phyloP scores from a whole-genome alignment of 78 protist species.

The Dictyostelium purpureum region DNA sequence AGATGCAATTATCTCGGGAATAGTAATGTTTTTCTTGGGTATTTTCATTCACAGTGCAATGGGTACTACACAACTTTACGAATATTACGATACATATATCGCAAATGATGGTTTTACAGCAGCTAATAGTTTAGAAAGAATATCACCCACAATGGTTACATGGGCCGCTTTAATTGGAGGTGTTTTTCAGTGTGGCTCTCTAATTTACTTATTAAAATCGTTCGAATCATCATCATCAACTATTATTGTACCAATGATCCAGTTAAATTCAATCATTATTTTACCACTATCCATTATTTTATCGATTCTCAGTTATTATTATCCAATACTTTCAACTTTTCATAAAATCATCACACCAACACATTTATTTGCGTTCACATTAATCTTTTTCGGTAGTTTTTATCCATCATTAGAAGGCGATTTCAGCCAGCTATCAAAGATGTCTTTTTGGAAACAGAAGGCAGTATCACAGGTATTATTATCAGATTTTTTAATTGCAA shows the following conservation, averaged over 20 bases:
- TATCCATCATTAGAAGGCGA: slow-evolving; percentile 62
- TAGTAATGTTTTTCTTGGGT: slow-evolving; percentile 33
- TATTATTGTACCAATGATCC: slow-evolving; percentile 55
- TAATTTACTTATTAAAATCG: slow-evolving; percentile 37
- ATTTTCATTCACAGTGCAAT: background rate
- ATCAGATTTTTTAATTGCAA: slow-evolving; percentile 35
- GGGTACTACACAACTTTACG: background rate
- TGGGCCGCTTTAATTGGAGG: slow-evolving; percentile 4
- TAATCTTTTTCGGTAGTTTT: slow-evolving; percentile 61
- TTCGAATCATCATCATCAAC: slow-evolving; percentile 34
- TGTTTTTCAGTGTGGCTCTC: slow-evolving; percentile 11
- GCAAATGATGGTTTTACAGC: slow-evolving; percentile 3
- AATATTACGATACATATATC: background rate
- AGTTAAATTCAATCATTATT: slow-evolving; percentile 27
- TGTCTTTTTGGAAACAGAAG: slow-evolving; percentile 33
- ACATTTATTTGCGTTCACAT: slow-evolving; percentile 25
- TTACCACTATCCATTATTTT: slow-evolving; percentile 31
- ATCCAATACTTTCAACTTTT: slow-evolving; percentile 16
- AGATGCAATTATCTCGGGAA: slow-evolving; percentile 39
- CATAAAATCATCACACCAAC: slow-evolving; percentile 41
- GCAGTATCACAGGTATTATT: slow-evolving; percentile 28
- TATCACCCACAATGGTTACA: background rate
- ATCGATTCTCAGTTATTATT: slow-evolving; percentile 22
- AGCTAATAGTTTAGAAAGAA: background rate
- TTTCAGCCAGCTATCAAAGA: background rate